phyloP scores from a whole-genome alignment of 1,284 basidiomycete species.

The Tilletia caries region DNA sequence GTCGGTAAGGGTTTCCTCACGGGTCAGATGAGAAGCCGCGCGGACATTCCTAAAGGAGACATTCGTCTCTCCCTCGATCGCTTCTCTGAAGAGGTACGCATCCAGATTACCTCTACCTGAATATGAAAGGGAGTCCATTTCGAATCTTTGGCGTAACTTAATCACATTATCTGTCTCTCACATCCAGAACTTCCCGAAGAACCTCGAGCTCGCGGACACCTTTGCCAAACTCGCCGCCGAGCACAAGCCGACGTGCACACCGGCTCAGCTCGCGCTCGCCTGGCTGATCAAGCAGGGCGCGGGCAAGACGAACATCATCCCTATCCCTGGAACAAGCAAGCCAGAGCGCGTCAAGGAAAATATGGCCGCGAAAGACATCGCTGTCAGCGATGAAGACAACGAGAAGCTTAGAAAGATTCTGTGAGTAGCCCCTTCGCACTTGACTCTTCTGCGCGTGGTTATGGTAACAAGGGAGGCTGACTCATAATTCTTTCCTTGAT shows the following conservation, averaged over 20 bases:
- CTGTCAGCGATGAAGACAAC: not conserved
- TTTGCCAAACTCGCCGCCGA: slow-evolving; percentile 50
- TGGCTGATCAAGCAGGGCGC: slow-evolving; percentile 61
- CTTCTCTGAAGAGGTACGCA: not conserved
- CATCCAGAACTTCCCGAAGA: slow-evolving; percentile 62
- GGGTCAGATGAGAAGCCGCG: slow-evolving; percentile 59
- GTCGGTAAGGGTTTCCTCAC: slow-evolving; percentile 61
- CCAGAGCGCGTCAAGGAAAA: slow-evolving; percentile 49
- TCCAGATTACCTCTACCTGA: no score
- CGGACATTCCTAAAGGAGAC: slow-evolving; percentile 62
- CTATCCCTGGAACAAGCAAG: slow-evolving; percentile 60
- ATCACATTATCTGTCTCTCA: no score
- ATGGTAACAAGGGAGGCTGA: no score
- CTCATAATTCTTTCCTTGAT: not conserved
- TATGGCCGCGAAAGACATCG: not conserved
- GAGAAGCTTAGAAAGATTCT: not conserved
- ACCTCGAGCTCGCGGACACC: slow-evolving; percentile 60
- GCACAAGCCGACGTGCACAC: slow-evolving; percentile 53
- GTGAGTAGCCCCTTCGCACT: not conserved
- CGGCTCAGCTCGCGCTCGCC: slow-evolving; percentile 63
- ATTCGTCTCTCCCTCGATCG: slow-evolving; percentile 49
- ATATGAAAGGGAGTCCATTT: no score
- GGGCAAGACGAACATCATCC: slow-evolving; percentile 57
- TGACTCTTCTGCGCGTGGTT: no score
- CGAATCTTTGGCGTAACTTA: no score